Evolutionary conservation across 768 basidiomycete genomes (phyloP), one percentile per base, ranked within the genome.

Genomic region (Panus rudis): DNA sequence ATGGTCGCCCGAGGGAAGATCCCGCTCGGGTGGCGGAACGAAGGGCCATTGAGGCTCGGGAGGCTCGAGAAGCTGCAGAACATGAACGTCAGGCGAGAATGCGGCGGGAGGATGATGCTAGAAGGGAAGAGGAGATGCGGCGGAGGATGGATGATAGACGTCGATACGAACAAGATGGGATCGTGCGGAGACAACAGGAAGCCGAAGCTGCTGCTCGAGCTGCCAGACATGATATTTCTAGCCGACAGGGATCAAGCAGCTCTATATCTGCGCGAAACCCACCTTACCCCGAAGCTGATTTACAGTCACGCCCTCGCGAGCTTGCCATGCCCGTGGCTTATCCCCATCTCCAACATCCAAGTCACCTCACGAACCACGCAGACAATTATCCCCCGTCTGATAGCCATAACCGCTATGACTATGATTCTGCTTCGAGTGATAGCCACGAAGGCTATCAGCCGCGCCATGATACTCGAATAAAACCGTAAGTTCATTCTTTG

Each of bases 121-220:
- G 60, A 48, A 58, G 54, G 52, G 58, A 56, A 28, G 68, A 67
- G 8, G 63, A 63, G 10, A 50, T 51, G 31, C 49, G 57, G 22
- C 43, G 52, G 27, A 31, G 45, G 19, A 37, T 46, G 21, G 49
- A 54, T 20, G 52, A 49, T 14, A 44, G 42, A 38, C 61, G 43
- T 33, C 66, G 62, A 43, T 65, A 67, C 39, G 76, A 81, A 44
- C 74, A 79, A 43, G 76, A 78, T 8, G 78, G 71, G 0, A 78
- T 84, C 45, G 45, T 66, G 6, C 66, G 65, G 32, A 65, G 82
- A 39, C 82, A 83, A 53, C 73, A 72, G 38, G 81, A 82, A 52
- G 48, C 64, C 0, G 60, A 64, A 3, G 47, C 52, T 6, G 58
- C 59, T 11, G 54, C 62, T 2, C 50, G 55, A 16, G 52, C 58